Evolutionary conservation across 2,329 filamentous ascomycete species (phyloP).

Genomic region (Trichoderma citrinoviride): DNA sequence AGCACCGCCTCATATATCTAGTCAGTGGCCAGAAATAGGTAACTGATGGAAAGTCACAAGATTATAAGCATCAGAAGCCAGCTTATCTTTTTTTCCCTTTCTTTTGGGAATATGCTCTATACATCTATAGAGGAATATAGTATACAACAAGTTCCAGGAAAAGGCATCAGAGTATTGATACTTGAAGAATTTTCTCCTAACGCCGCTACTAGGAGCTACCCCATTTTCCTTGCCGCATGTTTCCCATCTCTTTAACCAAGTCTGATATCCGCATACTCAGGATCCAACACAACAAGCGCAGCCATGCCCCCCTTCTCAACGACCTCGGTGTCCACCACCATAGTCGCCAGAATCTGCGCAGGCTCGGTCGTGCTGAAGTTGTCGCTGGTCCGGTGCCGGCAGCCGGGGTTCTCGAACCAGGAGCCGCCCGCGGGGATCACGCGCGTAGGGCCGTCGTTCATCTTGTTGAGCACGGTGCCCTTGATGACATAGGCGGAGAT

Average conservation of each 20-base stretch:
- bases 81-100: too few relatives aligned
- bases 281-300: slow-evolving; percentile 25
- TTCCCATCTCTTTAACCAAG: neutral
- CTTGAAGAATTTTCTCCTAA: too few relatives aligned
- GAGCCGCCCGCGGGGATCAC: slow-evolving; percentile 26
- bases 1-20: too few relatives aligned
- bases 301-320: slow-evolving; percentile 24
- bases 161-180: too few relatives aligned
- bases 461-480: slow-evolving; percentile 28
- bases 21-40: too few relatives aligned
- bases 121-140: too few relatives aligned
- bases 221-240: neutral
- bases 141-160: too few relatives aligned
- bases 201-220: neutral
- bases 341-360: slow-evolving; percentile 23
- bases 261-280: slow-evolving; percentile 24
- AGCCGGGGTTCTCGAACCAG: slow-evolving; percentile 28
- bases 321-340: slow-evolving; percentile 25
- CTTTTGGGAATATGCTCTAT: too few relatives aligned
- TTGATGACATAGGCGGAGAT: slow-evolving; percentile 24
- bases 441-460: slow-evolving; percentile 26
- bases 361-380: slow-evolving; percentile 24
- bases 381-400: slow-evolving; percentile 27
- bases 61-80: too few relatives aligned
- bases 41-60: too few relatives aligned